phyloP scores from a whole-genome alignment of 75 land plant genomes.

The Picea sitchensis region DNA sequence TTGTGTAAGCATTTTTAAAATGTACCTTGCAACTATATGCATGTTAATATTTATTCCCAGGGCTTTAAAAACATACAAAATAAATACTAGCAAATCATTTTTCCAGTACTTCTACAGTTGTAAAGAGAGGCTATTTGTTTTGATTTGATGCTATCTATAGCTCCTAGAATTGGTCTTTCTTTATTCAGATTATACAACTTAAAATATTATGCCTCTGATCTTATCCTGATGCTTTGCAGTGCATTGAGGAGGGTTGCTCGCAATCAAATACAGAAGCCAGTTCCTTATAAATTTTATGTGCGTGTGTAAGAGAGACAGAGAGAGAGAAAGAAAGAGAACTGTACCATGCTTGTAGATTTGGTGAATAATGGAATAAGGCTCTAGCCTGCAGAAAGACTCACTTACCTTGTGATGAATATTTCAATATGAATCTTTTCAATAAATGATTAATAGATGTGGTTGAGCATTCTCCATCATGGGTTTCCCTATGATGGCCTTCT shows the following conservation, averaged over 20 bases:
- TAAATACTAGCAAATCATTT: background rate
- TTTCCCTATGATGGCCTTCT: background rate
- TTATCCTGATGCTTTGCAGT: conserved; percentile 6
- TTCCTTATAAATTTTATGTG: background rate
- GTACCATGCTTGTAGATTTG: background rate
- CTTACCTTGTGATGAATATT: background rate
- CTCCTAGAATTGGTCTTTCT: background rate
- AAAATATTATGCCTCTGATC: background rate
- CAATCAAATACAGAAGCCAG: conserved; percentile 6
- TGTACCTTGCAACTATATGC: background rate
- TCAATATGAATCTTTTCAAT: background rate
- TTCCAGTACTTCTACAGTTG: background rate
- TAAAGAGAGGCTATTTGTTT: background rate
- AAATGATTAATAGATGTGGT: background rate
- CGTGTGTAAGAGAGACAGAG: no score
- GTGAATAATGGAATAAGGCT: background rate
- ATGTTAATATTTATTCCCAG: background rate
- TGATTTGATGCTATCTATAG: background rate
- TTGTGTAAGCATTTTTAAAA: background rate
- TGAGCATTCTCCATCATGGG: background rate
- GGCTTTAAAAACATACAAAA: background rate
- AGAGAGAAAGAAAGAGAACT: background rate
- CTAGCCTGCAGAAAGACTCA: background rate
- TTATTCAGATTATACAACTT: background rate
- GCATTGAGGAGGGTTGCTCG: conserved; percentile 4